phyloP scores from a whole-genome alignment of 2,329 filamentous ascomycete genomes.

The Aspergillus sp. region DNA sequence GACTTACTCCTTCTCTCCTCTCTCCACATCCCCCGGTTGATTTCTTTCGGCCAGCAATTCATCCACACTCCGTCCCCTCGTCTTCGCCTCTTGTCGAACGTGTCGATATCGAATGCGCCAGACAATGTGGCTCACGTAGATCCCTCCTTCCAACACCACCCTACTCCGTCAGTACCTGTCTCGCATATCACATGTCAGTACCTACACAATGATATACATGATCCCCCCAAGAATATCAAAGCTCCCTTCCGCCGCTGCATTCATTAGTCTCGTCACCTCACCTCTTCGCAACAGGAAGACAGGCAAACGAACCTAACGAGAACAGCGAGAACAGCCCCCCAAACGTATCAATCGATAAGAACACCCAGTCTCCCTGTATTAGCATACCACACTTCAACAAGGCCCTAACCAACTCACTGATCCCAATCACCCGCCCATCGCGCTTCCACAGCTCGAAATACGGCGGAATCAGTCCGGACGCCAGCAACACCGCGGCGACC shows the following conservation, averaged over 20 bases:
- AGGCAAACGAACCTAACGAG: slow-evolving; percentile 50
- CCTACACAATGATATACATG: slow-evolving; percentile 60
- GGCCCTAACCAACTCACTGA: slow-evolving; percentile 44
- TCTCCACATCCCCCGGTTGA: background rate
- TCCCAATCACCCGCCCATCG: slow-evolving; percentile 59
- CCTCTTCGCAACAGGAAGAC: background rate
- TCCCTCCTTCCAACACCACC: slow-evolving; percentile 57
- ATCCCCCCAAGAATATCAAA: slow-evolving; percentile 62
- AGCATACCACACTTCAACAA: background rate
- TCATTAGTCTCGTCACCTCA: slow-evolving; percentile 7
- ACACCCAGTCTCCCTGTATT: slow-evolving; percentile 47
- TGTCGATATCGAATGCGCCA: slow-evolving; percentile 58
- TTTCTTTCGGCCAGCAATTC: slow-evolving; percentile 42
- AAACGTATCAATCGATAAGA: slow-evolving; percentile 58
- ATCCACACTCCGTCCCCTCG: slow-evolving; percentile 54
- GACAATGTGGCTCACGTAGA: slow-evolving; percentile 58
- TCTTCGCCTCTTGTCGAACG: slow-evolving; percentile 52
- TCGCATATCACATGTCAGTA: slow-evolving; percentile 1
- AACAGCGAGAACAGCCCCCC: slow-evolving; percentile 64
- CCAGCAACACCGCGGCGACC: slow-evolving; percentile 56
- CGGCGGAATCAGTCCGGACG: slow-evolving; percentile 56
- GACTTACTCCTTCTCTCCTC: background rate
- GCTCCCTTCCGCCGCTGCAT: slow-evolving; percentile 55
- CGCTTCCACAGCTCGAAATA: slow-evolving; percentile 63
- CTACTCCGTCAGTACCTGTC: slow-evolving; percentile 29